Evolutionary conservation across 169 alveolate species (phyloP).

Genomic region (Amoebophrya sp.): DNA sequence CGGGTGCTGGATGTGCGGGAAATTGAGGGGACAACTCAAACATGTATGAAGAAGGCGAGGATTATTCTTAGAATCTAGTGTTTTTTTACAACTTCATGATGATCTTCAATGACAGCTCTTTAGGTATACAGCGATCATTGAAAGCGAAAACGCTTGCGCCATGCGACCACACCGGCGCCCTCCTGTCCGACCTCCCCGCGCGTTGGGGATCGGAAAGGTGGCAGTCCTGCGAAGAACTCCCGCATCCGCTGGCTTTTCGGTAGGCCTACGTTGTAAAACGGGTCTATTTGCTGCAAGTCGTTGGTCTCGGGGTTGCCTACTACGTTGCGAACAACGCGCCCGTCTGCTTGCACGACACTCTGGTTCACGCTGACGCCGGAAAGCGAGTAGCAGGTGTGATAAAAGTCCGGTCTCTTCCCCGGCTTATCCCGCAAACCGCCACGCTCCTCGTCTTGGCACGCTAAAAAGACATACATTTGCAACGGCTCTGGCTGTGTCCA

Average conservation of each 20-base stretch:
- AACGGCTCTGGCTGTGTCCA: conserved; percentile 33
- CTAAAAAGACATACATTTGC: conserved; percentile 43
- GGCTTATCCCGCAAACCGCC: conserved; percentile 86
- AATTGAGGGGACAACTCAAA: too few relatives aligned
- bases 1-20: too few relatives aligned
- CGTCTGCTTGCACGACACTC: background rate
- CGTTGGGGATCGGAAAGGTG: background rate
- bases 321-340: background rate
- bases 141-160: background rate
- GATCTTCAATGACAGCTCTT: too few relatives aligned
- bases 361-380: conserved; percentile 63
- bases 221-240: background rate
- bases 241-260: background rate
- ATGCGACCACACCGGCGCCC: background rate
- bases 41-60: too few relatives aligned
- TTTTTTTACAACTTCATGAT: too few relatives aligned
- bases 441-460: conserved; percentile 47
- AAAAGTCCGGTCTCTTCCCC: conserved; percentile 71
- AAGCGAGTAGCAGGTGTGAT: conserved; percentile 81
- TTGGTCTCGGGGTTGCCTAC: background rate
- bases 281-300: background rate
- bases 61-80: too few relatives aligned
- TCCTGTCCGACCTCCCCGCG: background rate
- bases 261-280: background rate
- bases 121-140: too few relatives aligned